These are phyloP conservation scores for Aphanocladium album DNA, from an alignment of 2,329 filamentous ascomycete species.

Conservation along the genomic window DNA sequence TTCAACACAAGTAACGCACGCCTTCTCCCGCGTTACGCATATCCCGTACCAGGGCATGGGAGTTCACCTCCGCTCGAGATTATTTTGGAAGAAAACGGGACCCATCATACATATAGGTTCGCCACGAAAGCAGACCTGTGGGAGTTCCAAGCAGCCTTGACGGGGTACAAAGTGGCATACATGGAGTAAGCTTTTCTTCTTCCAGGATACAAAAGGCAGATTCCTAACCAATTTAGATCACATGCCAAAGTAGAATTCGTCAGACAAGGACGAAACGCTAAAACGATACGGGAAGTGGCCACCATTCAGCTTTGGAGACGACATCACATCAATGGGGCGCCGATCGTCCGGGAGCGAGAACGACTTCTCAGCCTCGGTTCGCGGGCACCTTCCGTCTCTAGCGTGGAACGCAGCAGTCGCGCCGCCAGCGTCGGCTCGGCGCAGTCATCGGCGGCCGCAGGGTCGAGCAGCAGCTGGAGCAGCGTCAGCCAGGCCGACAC, in stretches of 20 bases:
- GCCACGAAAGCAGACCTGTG: slow-evolving; percentile 16
- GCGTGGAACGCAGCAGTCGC: not conserved
- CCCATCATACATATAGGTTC: slow-evolving; percentile 19
- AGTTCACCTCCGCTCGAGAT: slow-evolving; percentile 16
- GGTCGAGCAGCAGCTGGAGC: not conserved
- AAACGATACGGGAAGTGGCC: not conserved
- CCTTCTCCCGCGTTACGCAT: slow-evolving; percentile 20
- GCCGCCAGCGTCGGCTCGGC: not conserved
- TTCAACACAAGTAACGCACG: slow-evolving; percentile 16
- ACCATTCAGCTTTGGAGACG: not conserved
- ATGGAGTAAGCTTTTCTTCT: slow-evolving; percentile 11
- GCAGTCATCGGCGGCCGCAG: not conserved
- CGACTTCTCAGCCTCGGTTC: not conserved
- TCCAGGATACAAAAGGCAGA: not conserved
- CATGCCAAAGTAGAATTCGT: slow-evolving; percentile 18
- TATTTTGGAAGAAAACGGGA: slow-evolving; percentile 20
- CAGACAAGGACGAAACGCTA: not conserved
- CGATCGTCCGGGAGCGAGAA: not conserved
- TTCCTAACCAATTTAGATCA: slow-evolving; percentile 19
- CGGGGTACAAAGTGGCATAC: slow-evolving; percentile 21
- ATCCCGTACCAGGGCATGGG: slow-evolving; percentile 13
- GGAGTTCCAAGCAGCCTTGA: slow-evolving; percentile 23
- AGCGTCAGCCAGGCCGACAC: slow-evolving; percentile 14
- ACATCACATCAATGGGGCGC: not conserved
- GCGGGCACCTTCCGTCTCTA: not conserved